Evolutionary conservation across 306 rosid genomes (phyloP), one percentile per base, ranked within the genome.

Genomic region (Nissolia schottii): DNA sequence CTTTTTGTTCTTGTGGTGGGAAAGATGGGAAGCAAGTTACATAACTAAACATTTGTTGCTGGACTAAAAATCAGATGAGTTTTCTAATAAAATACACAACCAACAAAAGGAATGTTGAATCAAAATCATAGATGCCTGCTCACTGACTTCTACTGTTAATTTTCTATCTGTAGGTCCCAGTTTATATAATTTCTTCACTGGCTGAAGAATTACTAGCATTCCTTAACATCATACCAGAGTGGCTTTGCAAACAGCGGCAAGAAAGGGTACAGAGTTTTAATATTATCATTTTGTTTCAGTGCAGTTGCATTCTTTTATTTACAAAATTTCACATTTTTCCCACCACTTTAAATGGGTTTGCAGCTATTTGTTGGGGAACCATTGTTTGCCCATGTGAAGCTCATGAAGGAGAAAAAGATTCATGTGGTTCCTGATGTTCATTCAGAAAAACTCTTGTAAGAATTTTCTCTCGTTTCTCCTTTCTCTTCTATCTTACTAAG

Each of bases 331-430:
- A 65, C 48, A n/a, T 14, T 80, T 70, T 77, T 35, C 76, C 31
- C 31, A 40, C 37, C 22, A 76, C 23, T 35, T 75, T 37, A 49
- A 77, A 46, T 82, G 80, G 16, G 76, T 57, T 32, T 81, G 84
- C 90, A 90, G 97, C 76, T 93, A 43, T 93, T 88, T 85, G 64
- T 88, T 45, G 98, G 98, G 54, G 88, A 90, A 76, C 84, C 84
- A 19, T 77, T 86, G 79, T 93, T 90, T 87, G 81, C 67, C 23
- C 87, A 85, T 71, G 83, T 56, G 25, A 58, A 83, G 83, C 93
- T 88, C 22, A 34, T 90, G 53, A 76, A 84, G 67, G 87, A 87
- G 80, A 83, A 77, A 68, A 84, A 84, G 81, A 86, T 93, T 84
- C 89, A 80, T 2, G 96, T 89, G 56, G 85, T 84, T 80, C 89